Conservation (phyloP, 805 yeast species). For the Candida morakotiae region DNA sequence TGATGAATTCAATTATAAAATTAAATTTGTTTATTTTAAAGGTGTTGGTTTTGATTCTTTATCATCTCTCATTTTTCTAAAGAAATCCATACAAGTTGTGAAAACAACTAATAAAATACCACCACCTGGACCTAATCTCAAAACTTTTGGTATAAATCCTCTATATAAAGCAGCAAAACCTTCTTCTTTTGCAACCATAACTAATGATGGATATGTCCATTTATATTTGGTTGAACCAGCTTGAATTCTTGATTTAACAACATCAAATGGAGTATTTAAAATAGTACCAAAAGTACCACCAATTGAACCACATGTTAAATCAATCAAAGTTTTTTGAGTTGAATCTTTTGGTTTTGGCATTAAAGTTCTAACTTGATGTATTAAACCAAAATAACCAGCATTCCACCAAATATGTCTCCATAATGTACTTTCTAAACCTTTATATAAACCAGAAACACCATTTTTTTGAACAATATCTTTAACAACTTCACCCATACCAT, state of each 20-base stretch:
- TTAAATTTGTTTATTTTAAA: background rate
- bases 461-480: conserved; percentile 65
- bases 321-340: conserved; percentile 76
- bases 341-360: conserved; percentile 74
- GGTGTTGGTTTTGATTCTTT: conserved; percentile 2
- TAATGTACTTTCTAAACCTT: conserved; percentile 93
- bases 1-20: too few relatives aligned
- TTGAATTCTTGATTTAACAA: conserved; percentile 95
- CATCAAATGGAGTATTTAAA: conserved; percentile 94
- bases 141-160: conserved; percentile 95
- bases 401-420: conserved; percentile 98
- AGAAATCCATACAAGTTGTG: conserved; percentile 91
- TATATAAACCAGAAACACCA: conserved; percentile 82
- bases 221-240: conserved; percentile 84
- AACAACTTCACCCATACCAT: conserved; percentile 81
- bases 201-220: conserved; percentile 85
- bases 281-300: conserved; percentile 98
- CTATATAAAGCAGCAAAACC: conserved; percentile 89
- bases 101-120: conserved; percentile 97
- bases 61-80: conserved; percentile 52
- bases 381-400: conserved; percentile 96
- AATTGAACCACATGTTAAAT: conserved; percentile 85
- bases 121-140: conserved; percentile 99
- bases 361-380: conserved; percentile 75
- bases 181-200: conserved; percentile 79